phyloP scores from a whole-genome alignment of 2,329 filamentous ascomycete species.

The Onygenales sp. region DNA sequence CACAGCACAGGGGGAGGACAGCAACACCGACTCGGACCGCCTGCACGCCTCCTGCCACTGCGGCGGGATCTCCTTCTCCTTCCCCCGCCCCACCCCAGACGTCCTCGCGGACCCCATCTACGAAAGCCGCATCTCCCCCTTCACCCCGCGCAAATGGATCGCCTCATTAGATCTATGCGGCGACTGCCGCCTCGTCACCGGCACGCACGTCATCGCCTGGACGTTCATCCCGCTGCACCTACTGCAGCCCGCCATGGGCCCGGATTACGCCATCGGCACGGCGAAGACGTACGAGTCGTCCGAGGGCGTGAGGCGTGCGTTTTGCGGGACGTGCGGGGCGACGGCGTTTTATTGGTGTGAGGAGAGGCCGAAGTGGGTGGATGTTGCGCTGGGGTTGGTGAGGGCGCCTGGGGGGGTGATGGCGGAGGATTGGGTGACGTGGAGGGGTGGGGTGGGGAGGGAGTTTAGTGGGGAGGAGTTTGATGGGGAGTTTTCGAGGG shows the following conservation, averaged over 20 bases:
- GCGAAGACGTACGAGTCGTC: conserved; percentile 31
- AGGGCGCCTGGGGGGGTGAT: conserved; percentile 28
- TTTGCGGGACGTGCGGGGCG: conserved; percentile 39
- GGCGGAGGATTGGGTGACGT: conserved; percentile 35
- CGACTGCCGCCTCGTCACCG: conserved; percentile 32
- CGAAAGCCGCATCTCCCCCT: conserved; percentile 10
- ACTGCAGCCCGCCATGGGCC: conserved; percentile 20
- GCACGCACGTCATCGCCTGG: conserved; percentile 33
- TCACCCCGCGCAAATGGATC: conserved; percentile 17
- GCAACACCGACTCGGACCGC: not conserved
- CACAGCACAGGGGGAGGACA: not conserved
- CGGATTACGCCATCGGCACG: conserved; percentile 24
- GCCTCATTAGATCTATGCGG: conserved; percentile 20
- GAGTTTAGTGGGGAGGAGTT: not conserved
- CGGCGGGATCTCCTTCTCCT: conserved; percentile 33
- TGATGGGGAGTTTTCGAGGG: not conserved
- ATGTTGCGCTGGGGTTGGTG: conserved; percentile 35
- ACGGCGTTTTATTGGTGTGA: conserved; percentile 30
- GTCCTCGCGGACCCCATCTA: conserved; percentile 19
- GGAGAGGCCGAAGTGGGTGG: conserved; percentile 27
- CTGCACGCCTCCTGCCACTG: conserved; percentile 36
- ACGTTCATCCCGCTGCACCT: conserved; percentile 29
- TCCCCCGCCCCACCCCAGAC: conserved; percentile 27
- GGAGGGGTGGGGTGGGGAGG: conserved; percentile 15
- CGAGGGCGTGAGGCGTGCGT: conserved; percentile 27